Evolutionary conservation across 345 rosid species (phyloP).

Genomic region (Syzygium oleosum): DNA sequence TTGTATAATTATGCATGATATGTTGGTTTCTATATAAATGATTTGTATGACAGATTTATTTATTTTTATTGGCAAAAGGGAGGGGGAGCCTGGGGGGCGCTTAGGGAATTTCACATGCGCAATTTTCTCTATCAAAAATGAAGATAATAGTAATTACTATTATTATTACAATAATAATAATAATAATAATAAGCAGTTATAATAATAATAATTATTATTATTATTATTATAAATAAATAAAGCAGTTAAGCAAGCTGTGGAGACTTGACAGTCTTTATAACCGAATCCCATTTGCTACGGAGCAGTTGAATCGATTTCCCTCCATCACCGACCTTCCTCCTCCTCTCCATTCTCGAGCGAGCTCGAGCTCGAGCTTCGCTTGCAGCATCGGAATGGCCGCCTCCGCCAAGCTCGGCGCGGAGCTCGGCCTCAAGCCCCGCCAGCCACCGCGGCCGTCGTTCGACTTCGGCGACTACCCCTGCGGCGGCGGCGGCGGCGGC

Average conservation of each 20-base stretch:
- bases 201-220: too few relatives aligned
- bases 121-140: too few relatives aligned
- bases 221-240: neutral
- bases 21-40: too few relatives aligned
- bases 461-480: conserved; percentile 6
- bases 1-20: neutral
- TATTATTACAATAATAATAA: too few relatives aligned
- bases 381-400: conserved; percentile 10
- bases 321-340: neutral
- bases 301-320: neutral
- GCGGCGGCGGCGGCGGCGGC: neutral
- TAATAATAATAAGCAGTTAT: too few relatives aligned
- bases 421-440: conserved; percentile 16
- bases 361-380: neutral
- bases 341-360: neutral
- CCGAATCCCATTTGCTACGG: neutral
- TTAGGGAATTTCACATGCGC: neutral
- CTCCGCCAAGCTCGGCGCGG: conserved; percentile 5
- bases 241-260: neutral
- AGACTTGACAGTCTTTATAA: neutral
- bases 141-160: too few relatives aligned
- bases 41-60: too few relatives aligned
- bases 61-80: neutral
- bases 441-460: neutral
- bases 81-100: neutral